Evolutionary conservation across 2,329 filamentous ascomycete genomes (phyloP).

Genomic region (Cadophora sp.): DNA sequence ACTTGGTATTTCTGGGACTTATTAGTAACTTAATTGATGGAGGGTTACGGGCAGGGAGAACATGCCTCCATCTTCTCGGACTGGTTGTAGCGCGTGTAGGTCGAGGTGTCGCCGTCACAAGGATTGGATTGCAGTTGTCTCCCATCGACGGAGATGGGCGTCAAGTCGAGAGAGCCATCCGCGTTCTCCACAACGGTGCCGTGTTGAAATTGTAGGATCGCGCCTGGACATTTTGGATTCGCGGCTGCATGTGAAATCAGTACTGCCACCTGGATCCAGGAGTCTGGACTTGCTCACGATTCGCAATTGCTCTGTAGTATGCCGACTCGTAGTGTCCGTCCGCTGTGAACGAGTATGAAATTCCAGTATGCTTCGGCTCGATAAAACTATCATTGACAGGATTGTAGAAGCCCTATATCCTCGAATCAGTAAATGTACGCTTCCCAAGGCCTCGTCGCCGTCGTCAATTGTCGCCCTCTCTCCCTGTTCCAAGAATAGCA

Average conservation of each 20-base stretch:
- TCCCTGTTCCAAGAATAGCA: slow-evolving; percentile 41
- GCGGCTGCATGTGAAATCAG: slow-evolving; percentile 51
- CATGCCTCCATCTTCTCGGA: slow-evolving; percentile 66
- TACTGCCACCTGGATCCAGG: neutral
- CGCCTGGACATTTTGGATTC: slow-evolving; percentile 65
- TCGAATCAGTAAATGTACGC: slow-evolving; percentile 26
- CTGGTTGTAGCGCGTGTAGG: slow-evolving; percentile 72
- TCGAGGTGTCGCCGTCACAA: slow-evolving; percentile 57
- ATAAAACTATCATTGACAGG: slow-evolving; percentile 68
- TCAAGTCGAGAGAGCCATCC: slow-evolving; percentile 65
- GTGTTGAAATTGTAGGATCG: slow-evolving; percentile 77
- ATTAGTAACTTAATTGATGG: slow-evolving; percentile 12
- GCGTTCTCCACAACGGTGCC: slow-evolving; percentile 62
- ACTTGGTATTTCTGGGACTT: slow-evolving; percentile 46
- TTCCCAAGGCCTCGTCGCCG: slow-evolving; percentile 15
- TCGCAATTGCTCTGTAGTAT: slow-evolving; percentile 72
- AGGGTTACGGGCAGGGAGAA: neutral
- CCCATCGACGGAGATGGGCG: slow-evolving; percentile 69
- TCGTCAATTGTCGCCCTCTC: slow-evolving; percentile 26
- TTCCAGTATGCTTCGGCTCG: slow-evolving; percentile 70
- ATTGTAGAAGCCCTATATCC: slow-evolving; percentile 69
- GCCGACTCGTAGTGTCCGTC: slow-evolving; percentile 74
- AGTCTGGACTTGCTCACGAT: slow-evolving; percentile 58
- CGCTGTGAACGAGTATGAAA: slow-evolving; percentile 75
- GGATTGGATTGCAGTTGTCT: slow-evolving; percentile 71